These are phyloP conservation scores for Trichophyton simii DNA, from an alignment of 2,329 filamentous ascomycete species.

Conservation along the genomic window DNA sequence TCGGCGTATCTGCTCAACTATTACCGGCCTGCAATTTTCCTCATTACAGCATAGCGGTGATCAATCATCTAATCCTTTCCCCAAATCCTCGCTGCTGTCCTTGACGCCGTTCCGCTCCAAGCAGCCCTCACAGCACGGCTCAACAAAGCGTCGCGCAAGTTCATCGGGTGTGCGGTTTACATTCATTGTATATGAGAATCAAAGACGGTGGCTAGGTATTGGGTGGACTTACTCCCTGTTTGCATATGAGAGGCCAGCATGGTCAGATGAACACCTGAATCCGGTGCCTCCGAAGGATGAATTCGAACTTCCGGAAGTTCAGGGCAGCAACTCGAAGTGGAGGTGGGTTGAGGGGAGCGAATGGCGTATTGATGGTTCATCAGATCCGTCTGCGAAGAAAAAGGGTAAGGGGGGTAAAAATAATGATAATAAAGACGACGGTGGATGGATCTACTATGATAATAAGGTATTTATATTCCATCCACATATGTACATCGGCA, in stretches of 20 bases:
- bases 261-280: slow-evolving; percentile 95
- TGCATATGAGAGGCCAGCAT: slow-evolving; percentile 75
- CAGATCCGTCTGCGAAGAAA: slow-evolving; percentile 23
- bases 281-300: slow-evolving; percentile 60
- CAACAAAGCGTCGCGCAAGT: slow-evolving; percentile 28
- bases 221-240: slow-evolving; percentile 91
- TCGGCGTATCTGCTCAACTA: slow-evolving; percentile 52
- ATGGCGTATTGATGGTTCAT: slow-evolving; percentile 71
- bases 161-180: slow-evolving; percentile 85
- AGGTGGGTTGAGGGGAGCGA: slow-evolving; percentile 74
- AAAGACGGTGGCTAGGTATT: slow-evolving; percentile 84
- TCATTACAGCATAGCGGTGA: slow-evolving; percentile 1
- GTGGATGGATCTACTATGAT: slow-evolving; percentile 95
- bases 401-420: slow-evolving; percentile 38
- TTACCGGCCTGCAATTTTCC: slow-evolving; percentile 56
- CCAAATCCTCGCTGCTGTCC: slow-evolving; percentile 19
- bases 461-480: slow-evolving; percentile 55
- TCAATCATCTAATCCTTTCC: slow-evolving; percentile 15
- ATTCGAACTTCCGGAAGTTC: slow-evolving; percentile 56
- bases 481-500: neutral
- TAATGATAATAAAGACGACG: slow-evolving; percentile 43
- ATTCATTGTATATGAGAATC: slow-evolving; percentile 93
- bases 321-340: slow-evolving; percentile 52
- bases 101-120: slow-evolving; percentile 27
- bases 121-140: slow-evolving; percentile 33